Base-by-base conservation (phyloP, 2,329 filamentous ascomycete genomes). In the Aureobasidium mangrovei region DNA sequence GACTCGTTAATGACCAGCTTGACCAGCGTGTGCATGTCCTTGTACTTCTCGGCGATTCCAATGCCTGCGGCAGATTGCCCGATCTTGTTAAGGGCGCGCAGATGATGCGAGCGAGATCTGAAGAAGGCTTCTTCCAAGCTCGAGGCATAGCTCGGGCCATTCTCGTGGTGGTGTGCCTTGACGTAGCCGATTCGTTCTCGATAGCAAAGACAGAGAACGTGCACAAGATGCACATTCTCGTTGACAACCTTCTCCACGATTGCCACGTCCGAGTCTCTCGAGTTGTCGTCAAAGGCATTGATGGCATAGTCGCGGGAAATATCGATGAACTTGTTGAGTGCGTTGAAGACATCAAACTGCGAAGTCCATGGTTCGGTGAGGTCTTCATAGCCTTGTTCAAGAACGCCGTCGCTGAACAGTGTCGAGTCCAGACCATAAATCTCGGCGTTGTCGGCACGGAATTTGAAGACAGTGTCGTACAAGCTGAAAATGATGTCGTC, bases 341-440 rank as follows among this genome's bases (percentile, higher is more conserved):
- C 65, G 46, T 68, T 68, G 43, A 75, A 67, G 32, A 75, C 68
- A 42, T 70, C 71, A 54, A 70, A 64, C 1, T 79, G 82, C 12
- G 88, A 90, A 0, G 91, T 96, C 93, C 93, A 98, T 42, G 91
- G 86, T 57, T 88, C 83, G 0, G 85, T 81, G 7, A 96, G 75
- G 8, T 77, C 80, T 24, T 83, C 77, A 41, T 64, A 68, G 42
- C 81, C 79, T 12, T 77, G 72, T 26, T 67, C 64, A 4, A 77
- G 62, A 12, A 77, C 61, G 42, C 74, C 72, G 44, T 75, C 70
- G 7, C 63, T 59, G 32, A 93, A 69, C 49, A 79, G 72, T 59
- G 90, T 86, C 12, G 79, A 72, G 18, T 78, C 76, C 4, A 96
- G 77, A 2, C 88, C 89, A 65, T 95, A 97, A 3, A 81, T 70